Percentiles rank a stretch among this genome's conserved stretches.
These are phyloP conservation scores for Cyanidiococcus yangmingshanensis DNA, from an alignment of 23 red algal genomes.

Conservation along the genomic window DNA sequence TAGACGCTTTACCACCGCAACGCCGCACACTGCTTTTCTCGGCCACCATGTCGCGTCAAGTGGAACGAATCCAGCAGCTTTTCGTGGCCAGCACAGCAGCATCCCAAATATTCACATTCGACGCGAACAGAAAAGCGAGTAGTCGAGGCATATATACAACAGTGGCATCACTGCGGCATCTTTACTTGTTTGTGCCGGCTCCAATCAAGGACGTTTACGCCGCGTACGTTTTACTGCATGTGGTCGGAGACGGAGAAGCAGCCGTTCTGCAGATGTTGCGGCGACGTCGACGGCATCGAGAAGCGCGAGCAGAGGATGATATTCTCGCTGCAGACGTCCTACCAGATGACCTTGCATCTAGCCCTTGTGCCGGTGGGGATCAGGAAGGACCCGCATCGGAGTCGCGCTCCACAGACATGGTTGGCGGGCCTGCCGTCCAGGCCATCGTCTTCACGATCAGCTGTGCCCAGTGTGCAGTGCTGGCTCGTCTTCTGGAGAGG, in stretches of 20 bases:
- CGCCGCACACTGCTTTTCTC: slow-evolving; percentile 74
- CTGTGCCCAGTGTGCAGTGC: background rate
- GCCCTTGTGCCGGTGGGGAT: background rate
- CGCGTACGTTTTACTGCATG: slow-evolving; percentile 24
- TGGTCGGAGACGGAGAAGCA: background rate
- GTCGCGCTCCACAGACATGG: background rate
- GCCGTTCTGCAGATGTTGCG: slow-evolving; percentile 11
- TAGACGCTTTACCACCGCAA: slow-evolving; percentile 41
- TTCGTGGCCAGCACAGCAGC: slow-evolving; percentile 26
- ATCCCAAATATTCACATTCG: slow-evolving; percentile 51
- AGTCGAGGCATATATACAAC: background rate
- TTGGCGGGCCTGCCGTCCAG: background rate
- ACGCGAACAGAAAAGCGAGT: slow-evolving; percentile 42
- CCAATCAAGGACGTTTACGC: slow-evolving; percentile 8
- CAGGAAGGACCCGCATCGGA: background rate
- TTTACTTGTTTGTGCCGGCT: slow-evolving; percentile 11
- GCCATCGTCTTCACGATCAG: background rate
- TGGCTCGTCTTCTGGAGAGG: background rate
- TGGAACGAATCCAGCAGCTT: slow-evolving; percentile 43
- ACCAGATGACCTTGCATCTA: background rate
- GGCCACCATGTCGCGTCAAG: slow-evolving; percentile 61
- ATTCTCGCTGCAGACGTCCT: background rate
- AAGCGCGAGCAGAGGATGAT: background rate
- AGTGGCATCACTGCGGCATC: slow-evolving; percentile 5
- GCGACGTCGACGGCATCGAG: background rate